Base-by-base conservation (phyloP, 2,329 filamentous ascomycete genomes). In the Neonectria hederae region DNA sequence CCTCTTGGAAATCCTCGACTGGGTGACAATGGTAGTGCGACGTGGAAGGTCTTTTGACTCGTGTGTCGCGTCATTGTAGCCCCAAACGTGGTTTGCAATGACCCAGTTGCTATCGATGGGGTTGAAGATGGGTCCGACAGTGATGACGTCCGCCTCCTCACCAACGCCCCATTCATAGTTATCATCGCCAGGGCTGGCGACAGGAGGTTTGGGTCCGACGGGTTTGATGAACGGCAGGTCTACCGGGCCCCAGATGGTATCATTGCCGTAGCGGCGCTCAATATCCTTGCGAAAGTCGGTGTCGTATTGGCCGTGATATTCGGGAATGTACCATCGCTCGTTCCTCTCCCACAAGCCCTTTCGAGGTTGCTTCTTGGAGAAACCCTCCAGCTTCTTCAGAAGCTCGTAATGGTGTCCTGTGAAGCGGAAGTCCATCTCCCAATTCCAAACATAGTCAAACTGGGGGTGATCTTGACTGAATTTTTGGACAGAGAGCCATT, bases 391-490 rank as follows among this genome's bases (percentile, higher is more conserved):
- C 65, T 89, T 89, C 69, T 90, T 86, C 46, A 93, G 86, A 68
- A 95, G 87, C 71, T 95, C 90, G 77, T 95, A 94, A 79, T 94
- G 90, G 67, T 96, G 92, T 9, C 92, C 92, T 0, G 89, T 93
- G 74, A 91, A 91, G 52, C 93, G 86, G 32, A 90, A 89, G 74
- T 96, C 92, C 79, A 93, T 92, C 75, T 96, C 93, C 92, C 92
- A 94, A 76, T 95, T 94, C 92, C 92, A 96, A 70, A 93, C 84
- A 72, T 87, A 93, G 70, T 94, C 91, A 68, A 92, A 96, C 72
- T 95, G 89, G 0, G 91, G 91, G 72, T 93, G 90, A 54, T 91
- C 90, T 72, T 91, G 85, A 63, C 87, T 87, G 74, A 94, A 94
- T 78, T 90, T 90, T 75, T 94, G 92, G 2, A 94, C 84, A 6